phyloP scores from a whole-genome alignment of 2,329 filamentous ascomycete species.

The Clonostachys chloroleuca region DNA sequence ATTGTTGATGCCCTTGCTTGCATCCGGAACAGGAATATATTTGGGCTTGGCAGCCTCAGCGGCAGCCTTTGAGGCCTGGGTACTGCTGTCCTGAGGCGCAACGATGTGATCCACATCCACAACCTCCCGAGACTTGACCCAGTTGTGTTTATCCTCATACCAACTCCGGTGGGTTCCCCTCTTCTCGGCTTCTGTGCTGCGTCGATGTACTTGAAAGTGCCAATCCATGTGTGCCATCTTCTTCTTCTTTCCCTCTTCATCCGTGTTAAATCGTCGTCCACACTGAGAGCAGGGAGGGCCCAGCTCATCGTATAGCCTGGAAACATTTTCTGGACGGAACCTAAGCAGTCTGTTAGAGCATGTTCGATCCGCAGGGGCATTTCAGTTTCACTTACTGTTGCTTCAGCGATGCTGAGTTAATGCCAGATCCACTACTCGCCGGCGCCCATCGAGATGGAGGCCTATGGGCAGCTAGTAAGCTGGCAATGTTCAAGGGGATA shows the following conservation, averaged over 20 bases:
- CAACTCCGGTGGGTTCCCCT: constrained; percentile 87
- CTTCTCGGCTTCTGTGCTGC: constrained; percentile 80
- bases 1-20: constrained; percentile 67
- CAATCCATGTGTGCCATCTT: constrained; percentile 95
- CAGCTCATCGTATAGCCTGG: constrained; percentile 72
- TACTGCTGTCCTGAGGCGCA: constrained; percentile 20
- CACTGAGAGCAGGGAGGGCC: constrained; percentile 90
- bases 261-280: constrained; percentile 77
- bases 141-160: constrained; percentile 93
- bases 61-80: constrained; percentile 29
- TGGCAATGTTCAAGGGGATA: constrained; percentile 27
- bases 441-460: constrained; percentile 1
- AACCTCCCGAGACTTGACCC: constrained; percentile 80
- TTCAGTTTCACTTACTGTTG: constrained; percentile 51
- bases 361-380: too few relatives aligned
- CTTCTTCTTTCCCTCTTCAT: constrained; percentile 73
- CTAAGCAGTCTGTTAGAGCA: constrained; percentile 31
- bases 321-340: constrained; percentile 70
- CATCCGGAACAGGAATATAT: constrained; percentile 81
- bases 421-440: constrained; percentile 10
- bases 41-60: constrained; percentile 45
- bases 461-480: constrained; percentile 20
- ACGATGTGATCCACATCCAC: constrained; percentile 59
- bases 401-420: constrained; percentile 58
- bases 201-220: constrained; percentile 93